Conservation (phyloP, 305 asterid species). For the Fraxinus angustifolia region DNA sequence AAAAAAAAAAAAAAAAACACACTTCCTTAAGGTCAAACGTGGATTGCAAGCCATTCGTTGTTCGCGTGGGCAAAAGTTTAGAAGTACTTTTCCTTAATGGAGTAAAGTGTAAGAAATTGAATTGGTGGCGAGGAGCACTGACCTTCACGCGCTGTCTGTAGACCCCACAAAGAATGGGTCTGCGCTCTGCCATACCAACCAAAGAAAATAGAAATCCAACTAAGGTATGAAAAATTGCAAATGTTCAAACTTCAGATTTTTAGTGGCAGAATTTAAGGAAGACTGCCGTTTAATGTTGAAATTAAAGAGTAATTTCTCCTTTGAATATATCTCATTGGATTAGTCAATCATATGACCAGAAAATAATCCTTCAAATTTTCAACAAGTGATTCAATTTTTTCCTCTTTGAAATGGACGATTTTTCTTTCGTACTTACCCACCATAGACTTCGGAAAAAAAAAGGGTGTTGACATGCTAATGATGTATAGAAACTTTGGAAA, state of each 20-base stretch:
- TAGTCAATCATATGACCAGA: neutral
- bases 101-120: neutral
- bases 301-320: neutral
- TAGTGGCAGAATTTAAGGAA: constrained; percentile 37
- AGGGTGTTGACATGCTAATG: neutral
- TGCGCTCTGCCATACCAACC: neutral
- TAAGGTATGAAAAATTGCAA: neutral
- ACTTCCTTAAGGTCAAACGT: neutral
- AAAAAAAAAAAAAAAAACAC: neutral
- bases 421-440: neutral
- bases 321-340: neutral
- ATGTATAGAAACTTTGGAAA: neutral
- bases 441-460: neutral
- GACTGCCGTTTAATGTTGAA: constrained; percentile 17
- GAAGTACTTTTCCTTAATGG: constrained; percentile 14
- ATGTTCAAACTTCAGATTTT: constrained; percentile 18
- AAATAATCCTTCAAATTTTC: neutral
- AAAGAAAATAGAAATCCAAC: neutral
- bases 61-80: constrained; percentile 20
- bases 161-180: constrained; percentile 20
- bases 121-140: constrained; percentile 34
- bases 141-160: constrained; percentile 39
- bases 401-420: neutral
- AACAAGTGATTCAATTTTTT: neutral
- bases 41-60: constrained; percentile 1